phyloP scores from a whole-genome alignment of 208 protist species.

The Trypanosoma brucei region DNA sequence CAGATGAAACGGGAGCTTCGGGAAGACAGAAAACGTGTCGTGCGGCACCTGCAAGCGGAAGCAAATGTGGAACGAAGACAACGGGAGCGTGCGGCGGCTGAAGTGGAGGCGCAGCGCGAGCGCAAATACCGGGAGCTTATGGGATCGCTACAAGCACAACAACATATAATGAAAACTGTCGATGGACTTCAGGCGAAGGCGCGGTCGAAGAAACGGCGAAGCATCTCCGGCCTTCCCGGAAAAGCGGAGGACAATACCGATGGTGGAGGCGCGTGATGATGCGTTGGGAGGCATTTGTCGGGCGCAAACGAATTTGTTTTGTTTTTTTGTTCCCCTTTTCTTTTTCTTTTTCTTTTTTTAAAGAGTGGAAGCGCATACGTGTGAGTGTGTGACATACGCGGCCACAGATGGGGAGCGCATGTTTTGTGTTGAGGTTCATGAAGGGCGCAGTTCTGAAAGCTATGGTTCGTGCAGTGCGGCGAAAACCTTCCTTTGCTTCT shows the following conservation, averaged over 20 bases:
- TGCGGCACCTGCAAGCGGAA: constrained; percentile 78
- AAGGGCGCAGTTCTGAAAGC: no score
- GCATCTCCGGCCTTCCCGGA: constrained; percentile 38
- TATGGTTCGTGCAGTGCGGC: no score
- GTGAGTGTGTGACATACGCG: no score
- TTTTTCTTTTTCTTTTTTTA: neutral
- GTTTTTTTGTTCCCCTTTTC: neutral
- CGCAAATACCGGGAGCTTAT: constrained; percentile 62
- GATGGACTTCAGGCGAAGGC: constrained; percentile 68
- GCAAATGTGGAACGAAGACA: constrained; percentile 71
- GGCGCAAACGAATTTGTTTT: neutral
- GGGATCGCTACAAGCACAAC: constrained; percentile 77
- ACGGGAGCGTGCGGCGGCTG: constrained; percentile 42
- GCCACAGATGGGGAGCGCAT: no score
- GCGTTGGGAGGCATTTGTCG: constrained; percentile 5
- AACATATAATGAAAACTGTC: constrained; percentile 86
- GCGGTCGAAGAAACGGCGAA: constrained; percentile 47
- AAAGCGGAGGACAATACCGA: constrained; percentile 2
- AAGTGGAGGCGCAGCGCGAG: constrained; percentile 44
- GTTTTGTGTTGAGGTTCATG: no score
- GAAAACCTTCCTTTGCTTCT: no score
- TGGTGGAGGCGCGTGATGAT: constrained; percentile 19
- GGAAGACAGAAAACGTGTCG: constrained; percentile 81
- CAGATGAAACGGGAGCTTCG: constrained; percentile 66
- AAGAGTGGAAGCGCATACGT: neutral